Base-by-base conservation (phyloP, 1,284 basidiomycete species). In the Fomitiporia mediterranea region DNA sequence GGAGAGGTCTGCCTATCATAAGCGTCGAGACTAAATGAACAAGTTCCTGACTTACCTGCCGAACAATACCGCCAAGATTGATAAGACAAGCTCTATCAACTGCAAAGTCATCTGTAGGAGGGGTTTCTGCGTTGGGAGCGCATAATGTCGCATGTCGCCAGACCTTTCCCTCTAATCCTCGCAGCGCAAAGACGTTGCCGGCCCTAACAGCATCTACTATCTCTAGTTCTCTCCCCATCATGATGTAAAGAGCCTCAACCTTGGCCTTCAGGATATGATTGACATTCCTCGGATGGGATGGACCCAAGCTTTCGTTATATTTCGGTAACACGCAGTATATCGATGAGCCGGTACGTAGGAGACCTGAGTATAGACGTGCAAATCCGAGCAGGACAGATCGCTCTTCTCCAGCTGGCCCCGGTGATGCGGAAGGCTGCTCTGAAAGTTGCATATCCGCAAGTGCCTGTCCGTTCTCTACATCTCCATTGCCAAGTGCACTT, bases 181-280 rank as follows among this genome's bases (percentile, higher is more conserved):
- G 87, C 58, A 98, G 84, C 1, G 95, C 97, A 65, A 98, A 99
- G 2, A 97, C 91, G 67, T 98, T 96, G 9, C 97, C 97, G 0
- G 97, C 95, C n/a, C 81, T 82, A 0, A 99, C 94, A 60, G 79
- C 78, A 40, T 89, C 77, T 2, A 98, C 93, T 0, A 86, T 78
- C 0, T 93, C 83, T 17, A 99, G 79, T 66, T 98, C 95, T 38
- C 93, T 78, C 2, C 97, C 97, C 97, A 99, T 99, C 91, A 99
- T 98, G 63, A 91, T 85, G 73, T 98, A 99, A 54, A 99, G 71
- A 4, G 86, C 86, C 59, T 86, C 81, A 4, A 94, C 82, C 19
- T 74, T 78, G 15, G 88, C 78, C 7, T 75, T 70, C n/a, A 79
- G 67, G 47, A 94, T 64, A 66, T 91, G 82, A 61, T 82, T 82